These are phyloP conservation scores for Colletotrichum musae DNA, from an alignment of 2,329 filamentous ascomycete species.

Conservation along the genomic window DNA sequence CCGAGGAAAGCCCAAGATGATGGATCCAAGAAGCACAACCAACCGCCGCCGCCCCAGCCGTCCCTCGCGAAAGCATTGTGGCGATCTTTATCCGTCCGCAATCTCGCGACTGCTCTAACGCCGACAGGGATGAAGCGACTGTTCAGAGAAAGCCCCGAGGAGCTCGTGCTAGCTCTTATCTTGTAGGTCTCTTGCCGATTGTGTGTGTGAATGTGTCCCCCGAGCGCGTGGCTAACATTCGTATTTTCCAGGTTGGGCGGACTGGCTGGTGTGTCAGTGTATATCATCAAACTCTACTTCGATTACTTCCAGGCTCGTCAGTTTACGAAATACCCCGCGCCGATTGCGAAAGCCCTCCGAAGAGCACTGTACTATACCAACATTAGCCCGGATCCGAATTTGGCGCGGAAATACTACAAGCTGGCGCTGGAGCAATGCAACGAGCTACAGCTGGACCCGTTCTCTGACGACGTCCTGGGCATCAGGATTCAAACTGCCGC, in stretches of 20 bases:
- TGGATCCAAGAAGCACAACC: conserved; percentile 40
- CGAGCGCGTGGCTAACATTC: conserved; percentile 42
- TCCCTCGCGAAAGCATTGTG: conserved; percentile 48
- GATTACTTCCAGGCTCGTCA: conserved; percentile 69
- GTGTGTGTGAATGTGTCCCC: not conserved
- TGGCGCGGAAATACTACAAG: conserved; percentile 87
- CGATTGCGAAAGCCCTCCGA: conserved; percentile 83
- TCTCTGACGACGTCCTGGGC: conserved; percentile 91
- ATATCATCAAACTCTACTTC: conserved; percentile 63
- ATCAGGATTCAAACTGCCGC: conserved; percentile 86
- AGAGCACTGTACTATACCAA: conserved; percentile 91
- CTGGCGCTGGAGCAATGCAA: conserved; percentile 82
- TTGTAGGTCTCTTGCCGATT: conserved; percentile 51
- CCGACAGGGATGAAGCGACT: conserved; percentile 55
- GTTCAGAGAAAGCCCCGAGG: conserved; percentile 60
- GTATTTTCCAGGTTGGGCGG: conserved; percentile 52
- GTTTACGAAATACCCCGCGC: conserved; percentile 74
- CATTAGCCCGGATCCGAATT: conserved; percentile 78
- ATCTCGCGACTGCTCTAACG: conserved; percentile 54
- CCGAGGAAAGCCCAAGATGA: not conserved
- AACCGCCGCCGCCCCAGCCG: conserved; percentile 45
- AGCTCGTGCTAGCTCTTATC: conserved; percentile 58
- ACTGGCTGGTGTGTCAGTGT: conserved; percentile 51
- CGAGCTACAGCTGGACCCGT: conserved; percentile 85
- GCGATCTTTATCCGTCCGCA: conserved; percentile 52